Conservation (phyloP, 148 eudicot genomes). For the Pharnaceum exiguum region DNA sequence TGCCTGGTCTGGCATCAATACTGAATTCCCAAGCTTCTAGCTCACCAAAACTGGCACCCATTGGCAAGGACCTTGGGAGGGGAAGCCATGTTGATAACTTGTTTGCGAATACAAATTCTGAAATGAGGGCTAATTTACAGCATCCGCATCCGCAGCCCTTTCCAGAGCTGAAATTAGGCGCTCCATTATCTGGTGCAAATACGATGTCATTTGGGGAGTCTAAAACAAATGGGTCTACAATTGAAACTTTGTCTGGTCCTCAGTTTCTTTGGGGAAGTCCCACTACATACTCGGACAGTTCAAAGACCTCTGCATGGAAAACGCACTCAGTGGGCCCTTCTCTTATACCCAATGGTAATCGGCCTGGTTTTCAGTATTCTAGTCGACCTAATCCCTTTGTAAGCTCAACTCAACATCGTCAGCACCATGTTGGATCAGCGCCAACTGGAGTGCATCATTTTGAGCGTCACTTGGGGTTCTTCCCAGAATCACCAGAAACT, state of each 20-base stretch:
- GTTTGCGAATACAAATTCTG: conserved; percentile 31
- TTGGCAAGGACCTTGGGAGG: conserved; percentile 55
- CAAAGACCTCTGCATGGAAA: conserved; percentile 37
- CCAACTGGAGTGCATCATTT: conserved; percentile 62
- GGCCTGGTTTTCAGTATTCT: conserved; percentile 45
- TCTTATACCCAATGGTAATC: conserved; percentile 39
- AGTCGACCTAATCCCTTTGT: conserved; percentile 34
- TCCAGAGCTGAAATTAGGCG: conserved; percentile 53
- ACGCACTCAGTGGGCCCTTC: conserved; percentile 35
- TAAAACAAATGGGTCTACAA: conserved; percentile 53
- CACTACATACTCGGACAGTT: conserved; percentile 31
- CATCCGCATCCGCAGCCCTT: conserved; percentile 77
- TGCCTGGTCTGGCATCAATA: conserved; percentile 62
- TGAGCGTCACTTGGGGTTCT: conserved; percentile 55
- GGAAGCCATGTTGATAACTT: conserved; percentile 35
- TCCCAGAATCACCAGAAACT: conserved; percentile 58
- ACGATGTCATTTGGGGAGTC: conserved; percentile 52
- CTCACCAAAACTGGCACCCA: conserved; percentile 54
- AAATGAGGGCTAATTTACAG: conserved; percentile 35
- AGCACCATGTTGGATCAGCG: conserved; percentile 74
- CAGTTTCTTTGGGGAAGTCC: conserved; percentile 91
- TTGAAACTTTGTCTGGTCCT: conserved; percentile 75
- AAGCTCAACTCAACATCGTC: conserved; percentile 36
- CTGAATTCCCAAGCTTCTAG: conserved; percentile 48
- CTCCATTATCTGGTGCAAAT: conserved; percentile 36